Percentiles rank a stretch among this genome's conserved stretches.
Evolutionary conservation across 805 yeast genomes (phyloP).

Genomic region (Blastobotrys muscicola): DNA sequence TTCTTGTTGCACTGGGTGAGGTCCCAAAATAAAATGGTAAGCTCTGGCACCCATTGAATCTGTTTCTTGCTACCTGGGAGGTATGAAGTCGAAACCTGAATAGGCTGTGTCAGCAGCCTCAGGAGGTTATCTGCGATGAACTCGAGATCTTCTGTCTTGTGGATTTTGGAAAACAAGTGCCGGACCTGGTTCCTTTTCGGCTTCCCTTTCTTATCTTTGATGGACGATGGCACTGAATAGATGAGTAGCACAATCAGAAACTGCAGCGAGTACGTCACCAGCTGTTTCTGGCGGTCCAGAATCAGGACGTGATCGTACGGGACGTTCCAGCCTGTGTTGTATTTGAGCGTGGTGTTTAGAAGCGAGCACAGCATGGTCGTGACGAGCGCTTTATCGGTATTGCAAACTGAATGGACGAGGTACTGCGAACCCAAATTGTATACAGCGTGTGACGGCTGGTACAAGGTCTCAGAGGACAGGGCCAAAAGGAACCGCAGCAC

Average conservation of each 20-base stretch:
- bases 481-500: conserved; percentile 52
- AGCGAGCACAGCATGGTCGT: conserved; percentile 52
- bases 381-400: conserved; percentile 38
- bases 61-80: conserved; percentile 22
- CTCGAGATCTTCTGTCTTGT: conserved; percentile 26
- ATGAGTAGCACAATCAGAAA: conserved; percentile 50
- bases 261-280: conserved; percentile 51
- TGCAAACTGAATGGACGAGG: conserved; percentile 43
- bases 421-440: conserved; percentile 51
- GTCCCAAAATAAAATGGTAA: conserved; percentile 65
- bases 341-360: conserved; percentile 43
- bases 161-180: conserved; percentile 26
- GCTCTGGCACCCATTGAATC: conserved; percentile 42
- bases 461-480: conserved; percentile 53
- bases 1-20: conserved; percentile 59
- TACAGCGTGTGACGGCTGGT: conserved; percentile 34
- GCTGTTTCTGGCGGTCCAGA: conserved; percentile 21
- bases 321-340: conserved; percentile 27
- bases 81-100: conserved; percentile 27
- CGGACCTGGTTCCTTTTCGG: conserved; percentile 23
- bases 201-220: conserved; percentile 4
- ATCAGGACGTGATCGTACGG: conserved; percentile 25
- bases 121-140: conserved; percentile 23
- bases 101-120: conserved; percentile 30
- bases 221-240: conserved; percentile 48